These are phyloP conservation scores for Trametes sanguinea DNA, from an alignment of 768 basidiomycete species.

Conservation along the genomic window DNA sequence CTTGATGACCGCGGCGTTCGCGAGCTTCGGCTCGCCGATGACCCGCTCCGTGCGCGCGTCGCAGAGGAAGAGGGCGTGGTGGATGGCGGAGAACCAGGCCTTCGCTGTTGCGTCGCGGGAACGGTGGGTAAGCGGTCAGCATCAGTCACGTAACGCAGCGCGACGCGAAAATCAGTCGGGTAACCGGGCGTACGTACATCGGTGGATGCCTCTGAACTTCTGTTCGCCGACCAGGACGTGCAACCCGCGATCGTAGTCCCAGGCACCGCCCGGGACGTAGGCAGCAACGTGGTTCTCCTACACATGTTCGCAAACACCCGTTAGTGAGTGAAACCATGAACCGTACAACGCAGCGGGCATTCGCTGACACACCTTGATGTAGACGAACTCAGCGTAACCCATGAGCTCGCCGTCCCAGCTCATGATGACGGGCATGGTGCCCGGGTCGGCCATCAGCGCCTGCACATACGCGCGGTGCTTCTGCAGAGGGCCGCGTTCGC, in stretches of 20 bases:
- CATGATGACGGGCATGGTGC: conserved; percentile 44
- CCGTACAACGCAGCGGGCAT: conserved; percentile 5
- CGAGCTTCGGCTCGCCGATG: conserved; percentile 44
- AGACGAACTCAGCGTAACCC: conserved; percentile 50
- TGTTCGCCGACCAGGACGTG: conserved; percentile 51
- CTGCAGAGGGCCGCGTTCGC: conserved; percentile 46
- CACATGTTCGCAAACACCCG: background rate
- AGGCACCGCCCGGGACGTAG: conserved; percentile 32
- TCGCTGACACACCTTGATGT: conserved; percentile 46
- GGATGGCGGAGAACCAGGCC: conserved; percentile 39
- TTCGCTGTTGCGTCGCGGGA: conserved; percentile 23
- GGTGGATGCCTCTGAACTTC: conserved; percentile 44
- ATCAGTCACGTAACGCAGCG: background rate
- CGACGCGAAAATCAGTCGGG: background rate
- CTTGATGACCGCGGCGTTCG: conserved; percentile 36
- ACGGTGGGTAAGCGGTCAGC: conserved; percentile 8
- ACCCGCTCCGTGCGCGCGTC: conserved; percentile 46
- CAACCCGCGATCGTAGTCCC: conserved; percentile 40
- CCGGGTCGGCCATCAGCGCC: conserved; percentile 39
- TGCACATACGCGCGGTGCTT: conserved; percentile 45
- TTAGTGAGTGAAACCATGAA: background rate
- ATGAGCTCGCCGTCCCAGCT: conserved; percentile 47
- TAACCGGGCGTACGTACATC: conserved; percentile 37
- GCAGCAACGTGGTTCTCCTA: conserved; percentile 27
- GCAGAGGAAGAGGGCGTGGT: conserved; percentile 46